Percentiles rank a stretch among this genome's conserved stretches.
Conservation (phyloP, 2,329 filamentous ascomycete genomes). For the Aspergillus tubingensis region DNA sequence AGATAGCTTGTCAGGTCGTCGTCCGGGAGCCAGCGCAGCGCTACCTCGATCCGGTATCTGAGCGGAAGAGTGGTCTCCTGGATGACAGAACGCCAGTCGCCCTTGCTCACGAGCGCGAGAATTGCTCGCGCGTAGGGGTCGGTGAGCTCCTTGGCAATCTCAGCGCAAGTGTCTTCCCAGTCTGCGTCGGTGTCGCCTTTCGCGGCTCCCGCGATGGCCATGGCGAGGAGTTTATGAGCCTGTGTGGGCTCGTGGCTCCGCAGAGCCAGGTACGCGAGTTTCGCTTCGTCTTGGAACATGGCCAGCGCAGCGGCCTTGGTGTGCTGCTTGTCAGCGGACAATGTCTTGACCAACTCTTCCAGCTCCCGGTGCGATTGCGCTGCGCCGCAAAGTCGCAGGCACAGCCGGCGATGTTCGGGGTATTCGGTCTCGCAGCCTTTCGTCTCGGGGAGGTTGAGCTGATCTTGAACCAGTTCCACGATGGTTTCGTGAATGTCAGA, state of each 20-base stretch:
- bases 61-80: slow-evolving; percentile 60
- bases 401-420: slow-evolving; percentile 60
- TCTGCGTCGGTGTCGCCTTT: slow-evolving; percentile 55
- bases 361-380: slow-evolving; percentile 55
- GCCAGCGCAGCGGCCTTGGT: slow-evolving; percentile 66
- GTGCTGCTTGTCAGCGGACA: slow-evolving; percentile 57
- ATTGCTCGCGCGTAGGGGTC: slow-evolving; percentile 65
- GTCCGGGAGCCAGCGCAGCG: slow-evolving; percentile 55
- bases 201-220: slow-evolving; percentile 51
- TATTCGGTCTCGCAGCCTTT: slow-evolving; percentile 55
- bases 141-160: slow-evolving; percentile 63
- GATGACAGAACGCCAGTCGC: slow-evolving; percentile 61
- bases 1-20: slow-evolving; percentile 55
- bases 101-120: slow-evolving; percentile 60
- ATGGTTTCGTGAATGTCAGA: slow-evolving; percentile 45
- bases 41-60: slow-evolving; percentile 62
- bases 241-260: slow-evolving; percentile 55
- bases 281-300: slow-evolving; percentile 61
- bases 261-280: slow-evolving; percentile 59
- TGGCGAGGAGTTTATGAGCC: slow-evolving; percentile 59
- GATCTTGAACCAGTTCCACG: slow-evolving; percentile 50
- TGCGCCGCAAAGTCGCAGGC: slow-evolving; percentile 61
- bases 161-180: slow-evolving; percentile 62
- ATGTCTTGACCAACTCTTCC: slow-evolving; percentile 51
- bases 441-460: slow-evolving; percentile 54